phyloP scores from a whole-genome alignment of 768 basidiomycete species.

The Termitomyces titanicus region DNA sequence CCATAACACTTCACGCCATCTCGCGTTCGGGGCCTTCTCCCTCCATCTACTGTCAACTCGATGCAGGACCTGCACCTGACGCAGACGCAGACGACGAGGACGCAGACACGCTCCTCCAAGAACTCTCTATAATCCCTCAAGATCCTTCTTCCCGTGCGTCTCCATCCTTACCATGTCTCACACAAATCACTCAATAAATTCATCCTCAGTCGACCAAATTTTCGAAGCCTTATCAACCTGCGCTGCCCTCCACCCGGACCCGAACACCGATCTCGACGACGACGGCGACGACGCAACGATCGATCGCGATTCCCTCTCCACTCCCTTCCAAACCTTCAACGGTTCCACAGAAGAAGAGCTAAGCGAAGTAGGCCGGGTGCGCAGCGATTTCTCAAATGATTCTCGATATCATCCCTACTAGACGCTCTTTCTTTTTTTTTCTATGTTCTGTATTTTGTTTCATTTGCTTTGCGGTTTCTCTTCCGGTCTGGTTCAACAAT shows the following conservation, averaged over 20 bases:
- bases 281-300: constrained; percentile 38
- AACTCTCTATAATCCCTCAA: constrained; percentile 73
- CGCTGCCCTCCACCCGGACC: constrained; percentile 83
- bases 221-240: constrained; percentile 86
- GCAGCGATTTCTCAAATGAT: constrained; percentile 81
- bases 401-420: constrained; percentile 85
- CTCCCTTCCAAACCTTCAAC: constrained; percentile 49
- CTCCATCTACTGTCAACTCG: constrained; percentile 92
- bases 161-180: not conserved
- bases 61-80: constrained; percentile 49
- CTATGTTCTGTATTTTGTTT: not conserved
- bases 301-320: constrained; percentile 35
- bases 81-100: constrained; percentile 25
- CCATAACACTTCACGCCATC: constrained; percentile 91
- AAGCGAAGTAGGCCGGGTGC: constrained; percentile 89
- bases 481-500: no score
- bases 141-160: constrained; percentile 56
- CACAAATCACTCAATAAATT: not conserved
- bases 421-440: constrained; percentile 32
- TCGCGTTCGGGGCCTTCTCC: constrained; percentile 66
- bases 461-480: no score
- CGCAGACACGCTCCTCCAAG: constrained; percentile 58
- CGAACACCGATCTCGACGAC: constrained; percentile 34
- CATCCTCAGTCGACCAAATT: constrained; percentile 66
- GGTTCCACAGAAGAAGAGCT: constrained; percentile 68